Base-by-base conservation (phyloP, 2,329 filamentous ascomycete species). In the Colletotrichum nymphaeae region DNA sequence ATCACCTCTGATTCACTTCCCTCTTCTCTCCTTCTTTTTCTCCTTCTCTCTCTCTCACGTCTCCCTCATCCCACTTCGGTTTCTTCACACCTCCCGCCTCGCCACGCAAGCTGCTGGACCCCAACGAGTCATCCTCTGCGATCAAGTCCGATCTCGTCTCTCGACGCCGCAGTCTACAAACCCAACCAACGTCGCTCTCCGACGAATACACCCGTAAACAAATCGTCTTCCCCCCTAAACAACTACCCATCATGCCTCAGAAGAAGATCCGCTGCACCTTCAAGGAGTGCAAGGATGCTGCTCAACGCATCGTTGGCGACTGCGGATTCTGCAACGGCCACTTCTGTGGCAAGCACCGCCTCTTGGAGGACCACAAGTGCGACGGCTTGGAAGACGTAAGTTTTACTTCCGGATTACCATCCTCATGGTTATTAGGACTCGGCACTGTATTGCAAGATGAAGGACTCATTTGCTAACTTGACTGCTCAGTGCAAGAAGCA, bases 331-430 rank as follows among this genome's bases (percentile, higher is more conserved):
- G 97, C 87, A 88, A 93, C 69, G 95, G 95, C 58, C 94, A 97
- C 82, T 98, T 94, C 88, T 99, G 97, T 85, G 94, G 94, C 78
- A 97, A 95, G 87, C 97, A 99, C 85, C 90, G 97, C 69, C 90
- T 98, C 85, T 85, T 98, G 76, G 97, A 99, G 84, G 94, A 96
- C 78, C 97, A 99, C 86, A 94, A 94, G 86, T 99, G 97, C 86
- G 91, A 90, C 76, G 95, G 95, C 53, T 88, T 99, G 70, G 97
- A 98, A 87, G 94, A 98, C 85, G 91, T 93, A 87, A 86, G 91
- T 87, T 77, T 73, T 82, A 76, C 70, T 73, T 3, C 16, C 2
- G n/a, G 28, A 30, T 75, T 63, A 74, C 74, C 76, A 73, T 72
- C 60, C 28, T 59, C 69, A 49, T 86, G 85, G 84, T 80, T 85